Evolutionary conservation across 1,284 basidiomycete species (phyloP).

Genomic region (Cutaneotrichosporon cavernicola): DNA sequence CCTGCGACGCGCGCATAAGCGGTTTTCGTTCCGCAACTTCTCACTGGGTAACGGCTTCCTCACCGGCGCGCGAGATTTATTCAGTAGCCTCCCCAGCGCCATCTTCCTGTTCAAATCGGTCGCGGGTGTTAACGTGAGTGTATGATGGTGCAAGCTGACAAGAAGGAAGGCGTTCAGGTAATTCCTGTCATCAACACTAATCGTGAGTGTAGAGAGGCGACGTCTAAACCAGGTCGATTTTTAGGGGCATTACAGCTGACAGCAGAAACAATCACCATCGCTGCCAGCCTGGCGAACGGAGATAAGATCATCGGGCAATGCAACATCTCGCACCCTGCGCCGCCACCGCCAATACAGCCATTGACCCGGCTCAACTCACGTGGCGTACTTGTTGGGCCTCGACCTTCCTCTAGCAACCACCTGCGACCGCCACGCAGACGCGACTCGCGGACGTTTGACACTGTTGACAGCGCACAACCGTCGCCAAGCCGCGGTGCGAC

Average conservation of each 20-base stretch:
- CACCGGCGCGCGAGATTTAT: constrained; percentile 78
- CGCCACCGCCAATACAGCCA: constrained; percentile 8
- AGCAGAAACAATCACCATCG: constrained; percentile 80
- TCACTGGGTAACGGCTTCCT: constrained; percentile 87
- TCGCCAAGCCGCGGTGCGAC: constrained; percentile 20
- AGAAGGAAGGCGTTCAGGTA: constrained; percentile 51
- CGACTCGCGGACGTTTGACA: constrained; percentile 51
- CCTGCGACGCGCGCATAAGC: constrained; percentile 82
- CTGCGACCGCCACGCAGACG: constrained; percentile 26
- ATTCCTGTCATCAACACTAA: constrained; percentile 92
- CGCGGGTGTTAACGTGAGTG: constrained; percentile 60
- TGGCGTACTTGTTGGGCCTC: background rate
- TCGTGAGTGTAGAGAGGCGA: constrained; percentile 54
- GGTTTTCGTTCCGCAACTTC: constrained; percentile 72
- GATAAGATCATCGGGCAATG: constrained; percentile 86
- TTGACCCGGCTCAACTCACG: constrained; percentile 5
- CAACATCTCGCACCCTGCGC: constrained; percentile 85
- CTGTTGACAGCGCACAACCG: constrained; percentile 32
- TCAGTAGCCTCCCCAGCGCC: constrained; percentile 85
- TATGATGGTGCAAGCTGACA: constrained; percentile 1
- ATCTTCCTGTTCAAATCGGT: constrained; percentile 94
- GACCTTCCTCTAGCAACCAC: background rate
- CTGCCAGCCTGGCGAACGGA: constrained; percentile 82
- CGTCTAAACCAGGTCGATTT: constrained; percentile 10
- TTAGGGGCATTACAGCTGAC: background rate